Evolutionary conservation across 2,329 filamentous ascomycete species (phyloP).

Genomic region (Diaporthe ampelina): DNA sequence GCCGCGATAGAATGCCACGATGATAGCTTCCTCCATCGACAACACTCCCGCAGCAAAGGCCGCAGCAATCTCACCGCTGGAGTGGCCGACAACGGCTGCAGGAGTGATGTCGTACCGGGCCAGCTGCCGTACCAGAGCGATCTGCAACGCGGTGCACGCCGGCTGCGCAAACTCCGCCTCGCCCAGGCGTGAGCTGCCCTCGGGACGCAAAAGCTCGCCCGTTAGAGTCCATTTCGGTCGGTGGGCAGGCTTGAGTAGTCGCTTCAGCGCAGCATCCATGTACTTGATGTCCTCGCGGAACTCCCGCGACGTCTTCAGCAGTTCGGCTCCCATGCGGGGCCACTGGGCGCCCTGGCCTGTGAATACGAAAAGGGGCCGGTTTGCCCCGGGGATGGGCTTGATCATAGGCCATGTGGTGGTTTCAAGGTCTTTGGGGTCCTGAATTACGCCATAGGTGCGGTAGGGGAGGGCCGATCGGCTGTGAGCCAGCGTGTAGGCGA

Average conservation of each 20-base stretch:
- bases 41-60: not conserved
- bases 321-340: slow-evolving; percentile 41
- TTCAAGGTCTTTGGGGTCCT: slow-evolving; percentile 18
- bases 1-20: not conserved
- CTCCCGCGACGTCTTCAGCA: slow-evolving; percentile 17
- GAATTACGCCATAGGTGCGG: not conserved
- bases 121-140: not conserved
- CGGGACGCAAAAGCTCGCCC: not conserved
- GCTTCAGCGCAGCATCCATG: not conserved
- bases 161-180: not conserved
- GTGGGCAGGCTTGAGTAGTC: not conserved
- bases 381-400: not conserved
- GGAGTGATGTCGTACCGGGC: not conserved
- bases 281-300: slow-evolving; percentile 10
- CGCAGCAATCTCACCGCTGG: not conserved
- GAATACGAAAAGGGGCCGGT: slow-evolving; percentile 24
- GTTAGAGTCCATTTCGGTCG: not conserved
- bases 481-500: slow-evolving; percentile 32
- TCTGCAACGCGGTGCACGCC: not conserved
- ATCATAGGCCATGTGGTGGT: not conserved
- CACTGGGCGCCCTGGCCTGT: slow-evolving; percentile 45
- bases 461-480: not conserved
- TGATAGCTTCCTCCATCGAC: not conserved
- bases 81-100: not conserved
- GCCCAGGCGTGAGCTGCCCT: not conserved